Percentiles rank a stretch among this genome's conserved stretches.
Evolutionary conservation across 768 basidiomycete species (phyloP).

Genomic region (Suillus discolor): DNA sequence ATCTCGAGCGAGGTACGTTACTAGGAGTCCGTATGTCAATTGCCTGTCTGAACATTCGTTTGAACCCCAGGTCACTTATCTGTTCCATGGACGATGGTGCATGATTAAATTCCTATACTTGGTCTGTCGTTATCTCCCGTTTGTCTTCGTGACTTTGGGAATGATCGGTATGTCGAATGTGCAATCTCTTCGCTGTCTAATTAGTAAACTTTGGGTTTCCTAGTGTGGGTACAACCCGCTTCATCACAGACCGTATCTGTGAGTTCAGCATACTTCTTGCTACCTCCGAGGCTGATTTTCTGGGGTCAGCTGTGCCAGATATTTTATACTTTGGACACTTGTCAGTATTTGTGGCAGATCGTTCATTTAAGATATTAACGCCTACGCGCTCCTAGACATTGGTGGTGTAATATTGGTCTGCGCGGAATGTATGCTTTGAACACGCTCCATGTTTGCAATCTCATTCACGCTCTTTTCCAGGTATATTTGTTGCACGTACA

Average conservation of each 20-base stretch:
- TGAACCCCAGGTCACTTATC: background rate
- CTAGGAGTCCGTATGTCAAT: background rate
- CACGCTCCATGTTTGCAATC: background rate
- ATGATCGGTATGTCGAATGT: background rate
- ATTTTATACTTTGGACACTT: background rate
- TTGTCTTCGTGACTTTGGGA: background rate
- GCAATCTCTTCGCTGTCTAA: background rate
- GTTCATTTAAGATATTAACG: background rate
- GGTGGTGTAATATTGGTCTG: conserved; percentile 1
- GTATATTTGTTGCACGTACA: background rate
- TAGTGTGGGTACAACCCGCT: background rate
- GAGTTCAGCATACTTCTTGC: background rate
- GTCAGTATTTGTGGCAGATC: background rate
- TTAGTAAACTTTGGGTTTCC: background rate
- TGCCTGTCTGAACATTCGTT: background rate
- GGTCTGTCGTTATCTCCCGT: background rate
- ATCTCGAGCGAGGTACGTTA: background rate
- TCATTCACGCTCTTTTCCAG: background rate
- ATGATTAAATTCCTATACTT: background rate
- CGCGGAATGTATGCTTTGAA: background rate
- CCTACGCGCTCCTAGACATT: background rate
- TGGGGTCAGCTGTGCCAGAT: background rate
- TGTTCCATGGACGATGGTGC: background rate
- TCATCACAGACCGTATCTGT: background rate
- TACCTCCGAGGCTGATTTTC: background rate